phyloP scores from a whole-genome alignment of 2,329 filamentous ascomycete species.

The Trichoderma sp. region DNA sequence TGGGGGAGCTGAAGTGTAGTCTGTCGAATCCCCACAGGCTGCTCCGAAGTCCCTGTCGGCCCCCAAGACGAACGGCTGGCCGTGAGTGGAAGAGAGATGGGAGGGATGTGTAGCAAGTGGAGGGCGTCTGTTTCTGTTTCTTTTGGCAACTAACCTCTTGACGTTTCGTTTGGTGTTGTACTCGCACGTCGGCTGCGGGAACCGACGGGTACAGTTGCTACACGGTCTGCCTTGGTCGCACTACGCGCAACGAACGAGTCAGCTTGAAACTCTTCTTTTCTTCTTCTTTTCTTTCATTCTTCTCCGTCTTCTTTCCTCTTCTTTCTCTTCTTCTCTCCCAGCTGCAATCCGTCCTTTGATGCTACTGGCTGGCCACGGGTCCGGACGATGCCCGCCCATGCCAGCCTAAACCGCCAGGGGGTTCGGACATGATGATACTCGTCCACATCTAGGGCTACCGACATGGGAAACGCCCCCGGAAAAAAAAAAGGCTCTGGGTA shows the following conservation, averaged over 20 bases:
- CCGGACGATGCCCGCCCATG: conserved; percentile 22
- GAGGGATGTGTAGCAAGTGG: conserved; percentile 14
- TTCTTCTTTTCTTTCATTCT: not conserved
- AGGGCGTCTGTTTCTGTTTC: not conserved
- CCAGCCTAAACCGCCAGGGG: conserved; percentile 20
- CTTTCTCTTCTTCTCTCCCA: not conserved
- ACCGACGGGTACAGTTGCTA: conserved; percentile 57
- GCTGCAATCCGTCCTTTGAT: not conserved
- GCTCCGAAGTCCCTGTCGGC: conserved; percentile 25
- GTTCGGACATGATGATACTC: conserved; percentile 23
- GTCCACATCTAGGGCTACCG: conserved; percentile 21
- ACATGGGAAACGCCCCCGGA: conserved; percentile 2
- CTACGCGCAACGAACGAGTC: conserved; percentile 39
- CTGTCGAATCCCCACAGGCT: conserved; percentile 24
- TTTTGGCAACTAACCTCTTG: conserved; percentile 24
- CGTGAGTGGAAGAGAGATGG: conserved; percentile 1
- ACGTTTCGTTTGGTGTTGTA: conserved; percentile 39
- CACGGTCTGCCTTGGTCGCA: conserved; percentile 60
- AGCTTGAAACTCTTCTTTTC: conserved; percentile 1
- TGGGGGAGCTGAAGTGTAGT: conserved; percentile 26
- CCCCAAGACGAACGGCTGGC: not conserved
- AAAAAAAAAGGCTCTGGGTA: not conserved
- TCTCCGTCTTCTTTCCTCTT: not conserved
- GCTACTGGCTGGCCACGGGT: conserved; percentile 3
- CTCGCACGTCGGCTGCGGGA: conserved; percentile 55